These are phyloP conservation scores for Ogataea allantospora DNA, from an alignment of 805 yeast species.

Conservation along the genomic window DNA sequence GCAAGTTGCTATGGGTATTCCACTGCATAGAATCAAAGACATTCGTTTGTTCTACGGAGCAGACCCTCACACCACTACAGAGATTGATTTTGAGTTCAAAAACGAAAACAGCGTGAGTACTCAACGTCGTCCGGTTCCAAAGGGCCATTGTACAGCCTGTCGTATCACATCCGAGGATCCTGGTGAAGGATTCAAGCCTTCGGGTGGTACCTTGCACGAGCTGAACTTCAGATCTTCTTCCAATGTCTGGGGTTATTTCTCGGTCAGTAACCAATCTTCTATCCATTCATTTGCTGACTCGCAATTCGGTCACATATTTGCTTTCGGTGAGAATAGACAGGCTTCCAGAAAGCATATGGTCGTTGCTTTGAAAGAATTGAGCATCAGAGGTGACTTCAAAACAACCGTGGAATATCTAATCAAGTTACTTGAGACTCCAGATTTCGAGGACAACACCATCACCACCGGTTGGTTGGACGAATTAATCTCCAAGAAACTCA, in stretches of 20 bases:
- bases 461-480: conserved; percentile 99
- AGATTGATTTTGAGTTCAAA: conserved; percentile 86
- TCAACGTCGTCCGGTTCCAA: conserved; percentile 92
- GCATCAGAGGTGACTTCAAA: conserved; percentile 97
- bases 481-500: conserved; percentile 85
- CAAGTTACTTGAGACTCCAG: conserved; percentile 93
- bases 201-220: conserved; percentile 95
- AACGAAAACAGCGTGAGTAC: conserved; percentile 65
- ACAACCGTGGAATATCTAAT: conserved; percentile 97
- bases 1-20: conserved; percentile 99
- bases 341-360: conserved; percentile 99
- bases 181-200: conserved; percentile 98
- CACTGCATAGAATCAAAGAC: conserved; percentile 91
- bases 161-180: conserved; percentile 99
- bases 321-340: conserved; percentile 98
- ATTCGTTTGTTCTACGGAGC: conserved; percentile 92
- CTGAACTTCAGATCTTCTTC: conserved; percentile 95
- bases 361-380: conserved; percentile 93
- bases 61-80: conserved; percentile 89
- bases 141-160: conserved; percentile 99
- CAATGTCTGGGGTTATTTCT: conserved; percentile 99
- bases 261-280: conserved; percentile 93
- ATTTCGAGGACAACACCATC: conserved; percentile 91
- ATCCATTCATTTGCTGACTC: conserved; percentile 98
- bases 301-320: conserved; percentile 98